Percentiles rank a stretch among this genome's conserved stretches.
These are phyloP conservation scores for Penicillium sp. DNA, from an alignment of 2,329 filamentous ascomycete genomes.

Conservation along the genomic window DNA sequence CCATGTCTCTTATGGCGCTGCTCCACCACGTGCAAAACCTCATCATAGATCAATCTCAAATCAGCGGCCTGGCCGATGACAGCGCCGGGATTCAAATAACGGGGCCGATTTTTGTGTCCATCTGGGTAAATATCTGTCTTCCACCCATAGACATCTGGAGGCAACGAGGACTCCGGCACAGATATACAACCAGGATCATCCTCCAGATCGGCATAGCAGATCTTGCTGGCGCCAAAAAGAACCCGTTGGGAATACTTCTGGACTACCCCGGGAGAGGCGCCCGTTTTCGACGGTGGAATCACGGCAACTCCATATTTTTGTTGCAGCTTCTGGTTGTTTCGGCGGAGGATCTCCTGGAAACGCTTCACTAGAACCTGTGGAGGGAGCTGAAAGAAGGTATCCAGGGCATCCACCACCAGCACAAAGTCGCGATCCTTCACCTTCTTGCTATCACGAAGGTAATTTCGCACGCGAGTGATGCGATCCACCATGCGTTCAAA, in stretches of 20 bases:
- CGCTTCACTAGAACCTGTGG: constrained; percentile 65
- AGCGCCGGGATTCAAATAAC: constrained; percentile 54
- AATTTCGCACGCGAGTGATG: constrained; percentile 52
- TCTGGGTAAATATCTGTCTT: constrained; percentile 46
- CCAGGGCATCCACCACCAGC: constrained; percentile 66
- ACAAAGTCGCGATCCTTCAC: constrained; percentile 64
- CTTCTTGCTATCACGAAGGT: constrained; percentile 52
- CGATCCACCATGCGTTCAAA: constrained; percentile 51
- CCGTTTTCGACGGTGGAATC: constrained; percentile 24
- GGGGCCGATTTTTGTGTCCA: constrained; percentile 47
- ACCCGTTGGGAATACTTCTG: constrained; percentile 58
- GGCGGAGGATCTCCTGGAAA: constrained; percentile 61
- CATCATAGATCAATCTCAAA: constrained; percentile 51
- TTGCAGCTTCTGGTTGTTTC: constrained; percentile 57
- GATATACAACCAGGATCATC: constrained; percentile 57
- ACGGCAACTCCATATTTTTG: constrained; percentile 52
- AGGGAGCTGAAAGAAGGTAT: constrained; percentile 69
- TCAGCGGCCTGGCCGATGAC: constrained; percentile 58
- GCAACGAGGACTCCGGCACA: constrained; percentile 57
- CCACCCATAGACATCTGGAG: constrained; percentile 53
- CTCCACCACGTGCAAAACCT: constrained; percentile 45
- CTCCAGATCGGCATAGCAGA: constrained; percentile 50
- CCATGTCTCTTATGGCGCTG: constrained; percentile 34
- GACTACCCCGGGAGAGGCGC: constrained; percentile 26
- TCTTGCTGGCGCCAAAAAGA: constrained; percentile 60